These are phyloP conservation scores for Lecanicillium sp. DNA, from an alignment of 2,329 filamentous ascomycete genomes.

Conservation along the genomic window DNA sequence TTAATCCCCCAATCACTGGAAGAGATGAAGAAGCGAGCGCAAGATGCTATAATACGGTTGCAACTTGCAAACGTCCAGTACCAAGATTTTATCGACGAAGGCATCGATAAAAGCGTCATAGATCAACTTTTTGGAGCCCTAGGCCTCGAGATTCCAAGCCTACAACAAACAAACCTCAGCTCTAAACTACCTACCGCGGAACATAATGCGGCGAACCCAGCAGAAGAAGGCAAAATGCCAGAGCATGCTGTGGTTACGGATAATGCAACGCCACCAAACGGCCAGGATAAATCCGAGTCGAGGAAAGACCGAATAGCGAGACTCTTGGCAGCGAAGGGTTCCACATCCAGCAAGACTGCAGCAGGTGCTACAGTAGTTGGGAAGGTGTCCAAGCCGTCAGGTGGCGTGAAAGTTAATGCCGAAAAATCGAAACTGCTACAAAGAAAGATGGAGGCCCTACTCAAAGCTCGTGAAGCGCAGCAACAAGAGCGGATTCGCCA, in stretches of 20 bases:
- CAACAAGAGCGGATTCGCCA: conserved; percentile 12
- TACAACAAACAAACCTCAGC: not conserved
- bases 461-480: conserved; percentile 44
- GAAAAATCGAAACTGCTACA: conserved; percentile 68
- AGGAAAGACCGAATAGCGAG: conserved; percentile 71
- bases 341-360: conserved; percentile 32
- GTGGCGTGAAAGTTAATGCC: conserved; percentile 38
- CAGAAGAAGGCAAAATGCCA: not conserved
- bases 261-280: not conserved
- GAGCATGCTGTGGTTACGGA: not conserved
- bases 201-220: not conserved
- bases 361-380: conserved; percentile 8
- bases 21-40: conserved; percentile 50
- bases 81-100: conserved; percentile 64
- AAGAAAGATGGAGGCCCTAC: conserved; percentile 70
- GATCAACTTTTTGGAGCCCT: conserved; percentile 60
- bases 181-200: not conserved
- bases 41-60: conserved; percentile 59
- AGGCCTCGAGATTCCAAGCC: conserved; percentile 40
- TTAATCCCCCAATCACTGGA: conserved; percentile 12
- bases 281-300: conserved; percentile 44
- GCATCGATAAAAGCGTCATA: conserved; percentile 57
- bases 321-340: conserved; percentile 64
- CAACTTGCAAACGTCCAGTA: conserved; percentile 63
- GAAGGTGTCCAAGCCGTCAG: conserved; percentile 22